phyloP scores from a whole-genome alignment of 2,329 filamentous ascomycete species.

The Nannizziopsis arthrosporioides region DNA sequence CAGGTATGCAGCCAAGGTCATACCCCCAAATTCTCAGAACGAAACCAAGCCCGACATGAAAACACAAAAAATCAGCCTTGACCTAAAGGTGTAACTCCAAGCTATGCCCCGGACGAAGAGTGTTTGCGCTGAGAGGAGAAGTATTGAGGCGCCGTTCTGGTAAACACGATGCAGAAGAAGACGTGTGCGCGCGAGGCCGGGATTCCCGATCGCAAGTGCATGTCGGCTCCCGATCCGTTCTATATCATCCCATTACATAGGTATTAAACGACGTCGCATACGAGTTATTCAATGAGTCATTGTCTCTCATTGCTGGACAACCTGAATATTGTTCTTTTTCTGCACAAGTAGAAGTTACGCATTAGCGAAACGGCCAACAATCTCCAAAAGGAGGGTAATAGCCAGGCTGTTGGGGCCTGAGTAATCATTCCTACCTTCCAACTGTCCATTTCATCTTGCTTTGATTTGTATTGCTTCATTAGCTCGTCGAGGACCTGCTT shows the following conservation, averaged over 20 bases:
- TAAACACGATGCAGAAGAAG: too few species aligned
- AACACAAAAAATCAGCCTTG: neutral
- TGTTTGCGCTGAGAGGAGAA: neutral
- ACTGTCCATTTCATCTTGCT: slow-evolving; percentile 89
- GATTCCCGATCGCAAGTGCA: too few species aligned
- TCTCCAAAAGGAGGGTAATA: neutral
- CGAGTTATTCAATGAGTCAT: neutral
- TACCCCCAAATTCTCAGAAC: neutral
- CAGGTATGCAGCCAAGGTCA: slow-evolving; percentile 2
- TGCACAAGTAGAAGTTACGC: slow-evolving; percentile 12
- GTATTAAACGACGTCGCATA: neutral
- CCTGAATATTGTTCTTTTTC: slow-evolving; percentile 32
- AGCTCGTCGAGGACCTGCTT: slow-evolving; percentile 90
- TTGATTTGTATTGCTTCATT: slow-evolving; percentile 89
- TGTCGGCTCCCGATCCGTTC: too few species aligned
- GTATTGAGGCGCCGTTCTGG: neutral
- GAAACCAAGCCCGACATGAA: slow-evolving; percentile 1
- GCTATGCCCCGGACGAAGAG: neutral
- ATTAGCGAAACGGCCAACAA: neutral
- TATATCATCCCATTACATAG: too few species aligned
- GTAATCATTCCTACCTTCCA: slow-evolving; percentile 67
- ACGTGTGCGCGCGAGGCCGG: too few species aligned
- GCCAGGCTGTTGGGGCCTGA: neutral
- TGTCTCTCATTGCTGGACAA: slow-evolving; percentile 25
- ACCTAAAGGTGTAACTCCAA: neutral